Percentiles rank a stretch among this genome's conserved stretches.
Evolutionary conservation across 768 basidiomycete species (phyloP).

Genomic region (Psilocybe azurescens): DNA sequence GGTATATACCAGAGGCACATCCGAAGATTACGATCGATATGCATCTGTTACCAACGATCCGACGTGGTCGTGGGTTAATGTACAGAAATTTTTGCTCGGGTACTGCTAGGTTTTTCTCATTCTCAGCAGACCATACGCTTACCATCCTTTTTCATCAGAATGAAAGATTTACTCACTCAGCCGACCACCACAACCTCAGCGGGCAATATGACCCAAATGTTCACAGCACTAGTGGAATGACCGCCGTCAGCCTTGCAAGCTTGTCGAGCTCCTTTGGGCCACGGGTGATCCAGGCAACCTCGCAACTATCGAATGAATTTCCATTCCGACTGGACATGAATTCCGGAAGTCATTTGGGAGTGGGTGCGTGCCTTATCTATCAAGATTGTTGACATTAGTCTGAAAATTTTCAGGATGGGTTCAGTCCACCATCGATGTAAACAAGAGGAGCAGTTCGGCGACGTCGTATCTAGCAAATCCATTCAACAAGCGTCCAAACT

Average conservation of each 20-base stretch:
- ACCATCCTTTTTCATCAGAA: neutral
- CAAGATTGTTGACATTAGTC: no score
- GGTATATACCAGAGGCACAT: conserved; percentile 33
- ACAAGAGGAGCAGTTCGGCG: conserved; percentile 21
- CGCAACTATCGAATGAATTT: conserved; percentile 33
- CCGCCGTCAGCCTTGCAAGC: conserved; percentile 18
- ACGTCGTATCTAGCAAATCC: conserved; percentile 19
- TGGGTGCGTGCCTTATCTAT: conserved; percentile 14
- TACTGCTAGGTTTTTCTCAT: neutral
- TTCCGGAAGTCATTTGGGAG: conserved; percentile 21
- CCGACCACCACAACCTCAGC: conserved; percentile 20
- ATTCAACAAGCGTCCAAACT: conserved; percentile 19
- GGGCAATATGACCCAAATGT: conserved; percentile 21
- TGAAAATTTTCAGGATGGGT: conserved; percentile 16
- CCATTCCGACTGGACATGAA: conserved; percentile 34
- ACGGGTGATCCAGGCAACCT: conserved; percentile 24
- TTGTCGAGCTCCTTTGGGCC: conserved; percentile 17
- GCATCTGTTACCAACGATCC: conserved; percentile 27
- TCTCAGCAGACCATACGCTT: no score
- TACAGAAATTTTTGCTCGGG: conserved; percentile 9
- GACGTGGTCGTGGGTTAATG: conserved; percentile 30
- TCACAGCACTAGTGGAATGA: conserved; percentile 21
- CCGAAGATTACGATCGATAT: conserved; percentile 56
- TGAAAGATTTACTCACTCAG: conserved; percentile 17
- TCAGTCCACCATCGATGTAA: conserved; percentile 16